These are phyloP conservation scores for Fusarium sp. DNA, from an alignment of 2,329 filamentous ascomycete genomes.

Conservation along the genomic window DNA sequence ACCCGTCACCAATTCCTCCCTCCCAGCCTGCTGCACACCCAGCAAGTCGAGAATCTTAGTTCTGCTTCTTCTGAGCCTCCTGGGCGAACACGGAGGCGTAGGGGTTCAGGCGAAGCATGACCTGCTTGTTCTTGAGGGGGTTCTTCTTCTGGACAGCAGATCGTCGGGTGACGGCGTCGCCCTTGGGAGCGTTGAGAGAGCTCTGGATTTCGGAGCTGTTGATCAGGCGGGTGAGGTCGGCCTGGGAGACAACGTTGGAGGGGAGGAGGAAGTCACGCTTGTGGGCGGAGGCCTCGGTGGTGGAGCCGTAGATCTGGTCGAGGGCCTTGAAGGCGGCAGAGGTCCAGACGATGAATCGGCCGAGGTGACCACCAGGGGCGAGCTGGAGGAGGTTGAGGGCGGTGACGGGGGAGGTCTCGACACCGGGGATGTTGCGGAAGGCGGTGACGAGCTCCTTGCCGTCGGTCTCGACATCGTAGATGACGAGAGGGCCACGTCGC, in stretches of 20 bases:
- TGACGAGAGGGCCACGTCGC: constrained; percentile 95
- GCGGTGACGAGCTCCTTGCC: constrained; percentile 93
- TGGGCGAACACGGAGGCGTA: constrained; percentile 93
- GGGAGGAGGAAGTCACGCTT: constrained; percentile 99
- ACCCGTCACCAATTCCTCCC: constrained; percentile 40
- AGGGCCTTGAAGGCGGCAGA: constrained; percentile 96
- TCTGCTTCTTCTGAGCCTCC: constrained; percentile 60
- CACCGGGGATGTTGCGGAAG: constrained; percentile 99
- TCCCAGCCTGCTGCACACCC: constrained; percentile 52
- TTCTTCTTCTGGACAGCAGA: constrained; percentile 99
- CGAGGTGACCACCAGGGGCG: constrained; percentile 97
- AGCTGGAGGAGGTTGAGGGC: constrained; percentile 98
- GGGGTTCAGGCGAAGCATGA: constrained; percentile 97
- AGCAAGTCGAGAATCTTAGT: constrained; percentile 48
- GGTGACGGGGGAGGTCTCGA: constrained; percentile 95
- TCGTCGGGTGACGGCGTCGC: constrained; percentile 90
- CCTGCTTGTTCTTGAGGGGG: constrained; percentile 98
- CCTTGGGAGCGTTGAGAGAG: constrained; percentile 92
- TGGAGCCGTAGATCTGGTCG: constrained; percentile 96
- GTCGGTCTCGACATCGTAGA: constrained; percentile 96
- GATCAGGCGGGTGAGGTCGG: constrained; percentile 97
- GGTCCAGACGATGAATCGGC: constrained; percentile 99
- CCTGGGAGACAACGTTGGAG: constrained; percentile 90
- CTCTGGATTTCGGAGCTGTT: constrained; percentile 99
- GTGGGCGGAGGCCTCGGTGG: constrained; percentile 86